Evolutionary conservation across 2,329 filamentous ascomycete genomes (phyloP).

Genomic region (Massarina eburnea): DNA sequence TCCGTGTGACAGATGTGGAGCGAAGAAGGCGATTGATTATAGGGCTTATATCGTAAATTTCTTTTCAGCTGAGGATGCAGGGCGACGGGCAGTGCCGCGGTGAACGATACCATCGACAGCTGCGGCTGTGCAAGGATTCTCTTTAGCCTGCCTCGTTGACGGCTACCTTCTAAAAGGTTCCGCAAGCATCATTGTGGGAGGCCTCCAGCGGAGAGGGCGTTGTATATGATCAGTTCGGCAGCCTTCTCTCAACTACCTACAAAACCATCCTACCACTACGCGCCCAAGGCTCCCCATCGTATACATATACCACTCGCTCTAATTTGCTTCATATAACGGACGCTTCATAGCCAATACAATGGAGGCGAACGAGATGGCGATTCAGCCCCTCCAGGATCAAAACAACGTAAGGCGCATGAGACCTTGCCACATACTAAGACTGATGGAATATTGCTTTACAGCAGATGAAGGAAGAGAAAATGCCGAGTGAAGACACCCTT

Average conservation of each 20-base stretch:
- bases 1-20: neutral
- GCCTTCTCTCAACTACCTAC: conserved; percentile 11
- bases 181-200: conserved; percentile 27
- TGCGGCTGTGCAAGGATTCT: conserved; percentile 25
- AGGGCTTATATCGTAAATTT: no score
- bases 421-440: conserved; percentile 17
- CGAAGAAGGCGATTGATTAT: neutral
- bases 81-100: conserved; percentile 3
- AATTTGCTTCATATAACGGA: conserved; percentile 1
- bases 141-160: conserved; percentile 8
- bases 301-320: conserved; percentile 7
- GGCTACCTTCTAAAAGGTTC: conserved; percentile 9
- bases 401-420: conserved; percentile 18
- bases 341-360: conserved; percentile 14
- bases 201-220: conserved; percentile 23
- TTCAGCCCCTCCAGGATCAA: conserved; percentile 18
- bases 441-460: conserved; percentile 19
- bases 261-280: no score
- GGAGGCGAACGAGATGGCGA: conserved; percentile 19
- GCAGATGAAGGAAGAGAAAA: conserved; percentile 18
- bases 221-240: conserved; percentile 25
- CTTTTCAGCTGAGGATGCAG: no score
- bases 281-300: conserved; percentile 27
- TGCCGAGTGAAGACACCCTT: conserved; percentile 11
- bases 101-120: neutral